These are phyloP conservation scores for Trypanosoma avium DNA, from an alignment of 208 protist species.

Conservation along the genomic window DNA sequence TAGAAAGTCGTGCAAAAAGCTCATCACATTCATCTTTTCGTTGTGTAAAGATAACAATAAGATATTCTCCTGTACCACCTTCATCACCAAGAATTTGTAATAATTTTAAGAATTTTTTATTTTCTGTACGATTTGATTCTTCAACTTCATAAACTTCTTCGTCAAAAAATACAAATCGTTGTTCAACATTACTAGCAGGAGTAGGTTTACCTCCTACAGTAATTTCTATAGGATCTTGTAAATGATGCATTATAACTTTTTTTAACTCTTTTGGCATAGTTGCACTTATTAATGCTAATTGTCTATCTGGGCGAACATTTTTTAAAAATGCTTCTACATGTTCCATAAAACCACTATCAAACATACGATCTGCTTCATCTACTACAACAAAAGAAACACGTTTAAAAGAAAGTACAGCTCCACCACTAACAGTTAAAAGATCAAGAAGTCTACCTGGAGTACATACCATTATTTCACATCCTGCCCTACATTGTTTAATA, in stretches of 20 bases:
- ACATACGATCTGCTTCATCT: constrained; percentile 94
- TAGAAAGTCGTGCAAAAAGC: constrained; percentile 75
- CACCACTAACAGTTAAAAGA: constrained; percentile 84
- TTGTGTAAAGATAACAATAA: constrained; percentile 92
- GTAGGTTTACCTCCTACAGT: constrained; percentile 83
- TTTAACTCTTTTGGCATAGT: constrained; percentile 91
- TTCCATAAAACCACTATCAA: constrained; percentile 94
- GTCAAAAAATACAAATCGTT: constrained; percentile 90
- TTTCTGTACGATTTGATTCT: constrained; percentile 43
- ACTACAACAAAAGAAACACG: constrained; percentile 88
- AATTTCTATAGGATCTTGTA: constrained; percentile 85
- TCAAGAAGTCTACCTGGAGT: constrained; percentile 89
- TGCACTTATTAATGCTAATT: constrained; percentile 91
- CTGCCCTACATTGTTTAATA: constrained; percentile 57
- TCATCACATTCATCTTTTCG: constrained; percentile 89
- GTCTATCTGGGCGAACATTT: constrained; percentile 87
- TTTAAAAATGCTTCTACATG: constrained; percentile 90
- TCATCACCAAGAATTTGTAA: constrained; percentile 89
- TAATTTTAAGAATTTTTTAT: constrained; percentile 75
- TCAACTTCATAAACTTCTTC: constrained; percentile 81
- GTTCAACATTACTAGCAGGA: constrained; percentile 87
- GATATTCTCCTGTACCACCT: constrained; percentile 50
- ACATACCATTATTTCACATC: constrained; percentile 80
- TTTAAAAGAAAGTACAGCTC: constrained; percentile 54
- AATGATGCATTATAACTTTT: constrained; percentile 58